Percentiles rank a stretch among this genome's conserved stretches.
Conservation (phyloP, 805 yeast species). For the Candida alai region DNA sequence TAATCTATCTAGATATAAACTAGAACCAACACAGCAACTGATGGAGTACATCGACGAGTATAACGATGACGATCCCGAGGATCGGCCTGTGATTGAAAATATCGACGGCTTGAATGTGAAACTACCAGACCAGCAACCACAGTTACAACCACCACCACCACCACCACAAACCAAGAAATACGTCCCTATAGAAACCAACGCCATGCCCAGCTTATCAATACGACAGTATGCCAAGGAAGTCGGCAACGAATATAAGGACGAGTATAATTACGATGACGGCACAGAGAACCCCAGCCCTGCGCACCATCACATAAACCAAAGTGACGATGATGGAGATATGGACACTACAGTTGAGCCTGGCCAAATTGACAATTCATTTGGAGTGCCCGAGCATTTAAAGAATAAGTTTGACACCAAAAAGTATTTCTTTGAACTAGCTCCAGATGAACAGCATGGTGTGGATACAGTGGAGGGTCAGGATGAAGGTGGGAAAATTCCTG, state of each 20-base stretch:
- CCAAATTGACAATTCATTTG: slow-evolving; percentile 7
- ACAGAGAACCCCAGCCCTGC: slow-evolving; percentile 6
- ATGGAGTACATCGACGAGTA: slow-evolving; percentile 11
- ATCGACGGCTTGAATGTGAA: slow-evolving; percentile 3
- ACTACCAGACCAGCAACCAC: not conserved
- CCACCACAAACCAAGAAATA: slow-evolving; percentile 5
- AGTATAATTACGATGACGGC: slow-evolving; percentile 11
- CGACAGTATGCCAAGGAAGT: slow-evolving; percentile 6
- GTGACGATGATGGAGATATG: slow-evolving; percentile 9
- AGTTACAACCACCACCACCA: not conserved
- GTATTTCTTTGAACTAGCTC: too few species aligned
- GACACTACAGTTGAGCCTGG: slow-evolving; percentile 9
- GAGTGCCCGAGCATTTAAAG: too few species aligned
- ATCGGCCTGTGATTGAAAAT: slow-evolving; percentile 16
- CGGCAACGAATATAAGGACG: slow-evolving; percentile 10
- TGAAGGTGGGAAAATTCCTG: too few species aligned
- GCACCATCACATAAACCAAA: slow-evolving; percentile 4
- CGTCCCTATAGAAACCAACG: slow-evolving; percentile 9
- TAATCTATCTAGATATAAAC: slow-evolving; percentile 13
- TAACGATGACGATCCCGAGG: slow-evolving; percentile 11
- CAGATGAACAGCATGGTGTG: too few species aligned
- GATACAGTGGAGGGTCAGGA: too few species aligned
- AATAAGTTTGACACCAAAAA: too few species aligned
- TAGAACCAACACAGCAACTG: not conserved
- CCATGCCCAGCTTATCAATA: not conserved